phyloP scores from a whole-genome alignment of 2,329 filamentous ascomycete genomes.

The Cadophora malorum region DNA sequence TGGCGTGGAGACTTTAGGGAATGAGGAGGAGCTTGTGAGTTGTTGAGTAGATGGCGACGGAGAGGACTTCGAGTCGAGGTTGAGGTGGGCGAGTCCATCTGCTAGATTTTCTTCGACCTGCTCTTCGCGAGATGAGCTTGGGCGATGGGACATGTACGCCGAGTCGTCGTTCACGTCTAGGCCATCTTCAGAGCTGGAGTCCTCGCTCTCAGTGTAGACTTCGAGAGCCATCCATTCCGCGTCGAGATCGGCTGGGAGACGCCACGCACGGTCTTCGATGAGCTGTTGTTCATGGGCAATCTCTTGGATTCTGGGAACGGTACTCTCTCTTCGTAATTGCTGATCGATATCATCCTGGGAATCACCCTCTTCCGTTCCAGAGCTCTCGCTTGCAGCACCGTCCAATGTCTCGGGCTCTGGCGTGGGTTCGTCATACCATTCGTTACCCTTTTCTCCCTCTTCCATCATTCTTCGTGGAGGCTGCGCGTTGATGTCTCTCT shows the following conservation, averaged over 20 bases:
- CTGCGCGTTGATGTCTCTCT: conserved; percentile 69
- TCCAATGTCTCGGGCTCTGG: conserved; percentile 18
- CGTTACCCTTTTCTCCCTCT: conserved; percentile 37
- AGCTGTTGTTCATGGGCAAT: conserved; percentile 11
- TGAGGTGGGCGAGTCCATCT: conserved; percentile 35
- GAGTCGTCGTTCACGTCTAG: conserved; percentile 39
- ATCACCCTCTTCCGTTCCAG: conserved; percentile 37
- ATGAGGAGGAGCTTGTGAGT: conserved; percentile 18
- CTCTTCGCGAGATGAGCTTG: conserved; percentile 33
- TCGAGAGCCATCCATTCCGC: conserved; percentile 79
- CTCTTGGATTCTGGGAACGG: conserved; percentile 30
- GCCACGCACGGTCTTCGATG: conserved; percentile 45
- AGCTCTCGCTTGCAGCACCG: conserved; percentile 25
- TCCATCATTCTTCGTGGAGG: conserved; percentile 72
- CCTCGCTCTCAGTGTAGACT: conserved; percentile 67
- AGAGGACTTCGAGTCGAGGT: conserved; percentile 38
- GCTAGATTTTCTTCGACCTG: conserved; percentile 27
- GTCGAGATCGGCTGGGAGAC: conserved; percentile 70
- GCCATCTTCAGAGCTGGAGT: conserved; percentile 57
- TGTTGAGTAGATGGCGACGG: conserved; percentile 27
- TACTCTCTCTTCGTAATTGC: conserved; percentile 44
- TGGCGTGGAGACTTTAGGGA: neutral
- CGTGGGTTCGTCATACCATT: conserved; percentile 32
- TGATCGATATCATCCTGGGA: conserved; percentile 45
- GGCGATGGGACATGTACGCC: conserved; percentile 36